These are phyloP conservation scores for Spergularia marina DNA, from an alignment of 148 eudicot species.

Conservation along the genomic window DNA sequence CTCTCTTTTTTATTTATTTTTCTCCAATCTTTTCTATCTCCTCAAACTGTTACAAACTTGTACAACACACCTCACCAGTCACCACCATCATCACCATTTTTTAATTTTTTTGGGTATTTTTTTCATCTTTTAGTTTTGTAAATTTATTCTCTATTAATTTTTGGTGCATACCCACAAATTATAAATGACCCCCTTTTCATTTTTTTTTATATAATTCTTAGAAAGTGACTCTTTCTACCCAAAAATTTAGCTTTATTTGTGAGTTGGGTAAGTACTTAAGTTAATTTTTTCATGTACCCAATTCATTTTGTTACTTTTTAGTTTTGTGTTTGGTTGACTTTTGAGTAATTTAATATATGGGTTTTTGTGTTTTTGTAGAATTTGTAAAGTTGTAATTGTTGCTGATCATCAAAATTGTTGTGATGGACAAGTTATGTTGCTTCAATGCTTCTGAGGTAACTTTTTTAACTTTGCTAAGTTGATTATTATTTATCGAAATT, in stretches of 20 bases:
- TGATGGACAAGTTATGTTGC: slow-evolving; percentile 32
- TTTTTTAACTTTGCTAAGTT: no score
- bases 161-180: neutral
- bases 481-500: neutral
- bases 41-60: no score
- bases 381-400: neutral
- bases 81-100: neutral
- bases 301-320: neutral
- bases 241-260: neutral
- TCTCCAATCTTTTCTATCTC: no score
- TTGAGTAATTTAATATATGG: neutral
- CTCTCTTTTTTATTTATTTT: no score
- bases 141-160: neutral
- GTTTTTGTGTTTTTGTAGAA: neutral
- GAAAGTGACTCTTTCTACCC: neutral
- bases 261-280: slow-evolving; percentile 10
- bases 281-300: slow-evolving; percentile 15
- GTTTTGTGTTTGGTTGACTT: slow-evolving; percentile 23
- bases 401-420: slow-evolving; percentile 1
- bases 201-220: neutral
- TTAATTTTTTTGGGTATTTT: neutral
- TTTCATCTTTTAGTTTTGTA: neutral
- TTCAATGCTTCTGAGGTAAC: slow-evolving; percentile 33
- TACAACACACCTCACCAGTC: no score
- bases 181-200: neutral